phyloP scores from a whole-genome alignment of 2,329 filamentous ascomycete species.

The Fusarium transvaalense region DNA sequence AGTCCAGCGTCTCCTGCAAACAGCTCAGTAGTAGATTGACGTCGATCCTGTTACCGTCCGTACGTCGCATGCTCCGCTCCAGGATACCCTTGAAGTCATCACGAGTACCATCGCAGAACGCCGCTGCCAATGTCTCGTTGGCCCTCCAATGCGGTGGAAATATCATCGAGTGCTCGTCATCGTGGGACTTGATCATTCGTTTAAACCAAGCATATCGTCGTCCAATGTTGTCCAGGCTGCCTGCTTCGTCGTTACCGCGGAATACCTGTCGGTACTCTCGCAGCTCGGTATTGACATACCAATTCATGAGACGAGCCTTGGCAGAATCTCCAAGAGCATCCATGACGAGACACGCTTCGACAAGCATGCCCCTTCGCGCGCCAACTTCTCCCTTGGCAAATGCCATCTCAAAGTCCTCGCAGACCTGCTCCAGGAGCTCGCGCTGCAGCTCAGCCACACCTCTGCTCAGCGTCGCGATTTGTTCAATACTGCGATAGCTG shows the following conservation, averaged over 20 bases:
- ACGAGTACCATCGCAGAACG: constrained; percentile 94
- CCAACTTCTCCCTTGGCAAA: constrained; percentile 90
- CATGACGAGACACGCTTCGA: constrained; percentile 93
- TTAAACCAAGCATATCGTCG: constrained; percentile 96
- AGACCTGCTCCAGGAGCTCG: constrained; percentile 96
- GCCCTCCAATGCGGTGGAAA: constrained; percentile 92
- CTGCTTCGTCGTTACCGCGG: constrained; percentile 94
- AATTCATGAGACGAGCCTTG: constrained; percentile 83
- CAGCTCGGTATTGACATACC: constrained; percentile 98
- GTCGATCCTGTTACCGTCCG: constrained; percentile 83
- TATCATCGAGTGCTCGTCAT: constrained; percentile 89
- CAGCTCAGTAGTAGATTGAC: constrained; percentile 91
- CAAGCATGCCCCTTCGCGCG: constrained; percentile 75
- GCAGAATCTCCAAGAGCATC: constrained; percentile 93
- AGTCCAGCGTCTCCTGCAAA: constrained; percentile 94
- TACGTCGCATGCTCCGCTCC: constrained; percentile 84
- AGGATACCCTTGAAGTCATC: constrained; percentile 96
- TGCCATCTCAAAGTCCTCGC: constrained; percentile 96
- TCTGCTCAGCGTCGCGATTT: constrained; percentile 92
- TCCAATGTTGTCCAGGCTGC: constrained; percentile 95
- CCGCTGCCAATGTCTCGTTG: constrained; percentile 87
- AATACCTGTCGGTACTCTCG: constrained; percentile 97
- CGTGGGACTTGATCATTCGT: constrained; percentile 93
- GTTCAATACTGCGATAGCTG: constrained; percentile 96
- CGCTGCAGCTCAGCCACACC: constrained; percentile 95